These are phyloP conservation scores for Leucocoprinus leucothites DNA, from an alignment of 768 basidiomycete genomes.

Conservation along the genomic window DNA sequence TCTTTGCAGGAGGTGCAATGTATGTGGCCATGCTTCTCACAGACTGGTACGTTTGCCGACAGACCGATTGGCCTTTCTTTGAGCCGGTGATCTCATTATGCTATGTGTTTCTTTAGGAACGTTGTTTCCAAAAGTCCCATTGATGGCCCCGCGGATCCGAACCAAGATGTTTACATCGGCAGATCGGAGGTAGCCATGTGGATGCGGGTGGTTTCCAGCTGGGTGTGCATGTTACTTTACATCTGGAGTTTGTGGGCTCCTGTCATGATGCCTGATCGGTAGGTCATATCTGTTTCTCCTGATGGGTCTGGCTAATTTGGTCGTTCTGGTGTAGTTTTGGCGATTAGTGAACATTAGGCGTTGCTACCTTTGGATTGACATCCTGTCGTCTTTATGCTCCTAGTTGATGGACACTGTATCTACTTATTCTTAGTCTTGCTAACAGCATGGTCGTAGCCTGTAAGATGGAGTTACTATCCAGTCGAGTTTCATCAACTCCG, in stretches of 20 bases:
- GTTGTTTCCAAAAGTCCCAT: conserved; percentile 59
- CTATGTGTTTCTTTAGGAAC: conserved; percentile 47
- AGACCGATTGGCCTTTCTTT: background rate
- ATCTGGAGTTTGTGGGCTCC: conserved; percentile 89
- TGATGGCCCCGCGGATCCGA: conserved; percentile 44
- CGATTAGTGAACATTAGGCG: background rate
- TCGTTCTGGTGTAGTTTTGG: background rate
- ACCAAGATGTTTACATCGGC: conserved; percentile 85
- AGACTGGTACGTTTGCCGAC: conserved; percentile 70
- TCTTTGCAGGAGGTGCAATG: conserved; percentile 95
- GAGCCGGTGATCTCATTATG: no score
- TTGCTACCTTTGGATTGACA: background rate
- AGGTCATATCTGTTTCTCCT: conserved; percentile 23
- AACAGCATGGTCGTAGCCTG: background rate
- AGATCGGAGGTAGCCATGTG: conserved; percentile 97
- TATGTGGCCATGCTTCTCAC: conserved; percentile 97
- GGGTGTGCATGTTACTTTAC: conserved; percentile 87
- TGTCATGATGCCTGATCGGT: conserved; percentile 88
- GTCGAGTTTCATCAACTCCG: no score
- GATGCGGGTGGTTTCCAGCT: conserved; percentile 96
- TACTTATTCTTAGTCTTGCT: background rate
- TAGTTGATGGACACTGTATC: background rate
- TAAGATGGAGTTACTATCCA: no score
- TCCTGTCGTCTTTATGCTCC: background rate
- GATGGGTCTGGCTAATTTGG: background rate